Conservation (phyloP, 306 rosid species). For the Prunus mume region DNA sequence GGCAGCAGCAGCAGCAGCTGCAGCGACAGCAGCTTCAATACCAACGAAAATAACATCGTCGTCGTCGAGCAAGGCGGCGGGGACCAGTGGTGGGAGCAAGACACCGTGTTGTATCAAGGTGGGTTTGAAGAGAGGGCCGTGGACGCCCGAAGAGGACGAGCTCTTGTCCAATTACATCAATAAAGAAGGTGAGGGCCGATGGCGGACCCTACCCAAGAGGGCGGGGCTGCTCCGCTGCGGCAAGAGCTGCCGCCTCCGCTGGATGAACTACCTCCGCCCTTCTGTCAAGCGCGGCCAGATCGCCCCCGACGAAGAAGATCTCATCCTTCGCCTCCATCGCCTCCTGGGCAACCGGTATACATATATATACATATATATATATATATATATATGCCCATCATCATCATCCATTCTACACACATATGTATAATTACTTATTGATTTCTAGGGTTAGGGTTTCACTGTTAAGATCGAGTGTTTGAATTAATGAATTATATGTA, state of each 20-base stretch:
- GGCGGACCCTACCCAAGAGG: slow-evolving; percentile 76
- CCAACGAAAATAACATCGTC: not conserved
- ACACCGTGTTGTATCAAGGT: slow-evolving; percentile 63
- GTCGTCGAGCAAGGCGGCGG: not conserved
- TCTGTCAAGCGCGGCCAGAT: slow-evolving; percentile 86
- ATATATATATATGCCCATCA: not conserved
- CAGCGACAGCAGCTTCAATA: not conserved
- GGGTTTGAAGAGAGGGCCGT: slow-evolving; percentile 84
- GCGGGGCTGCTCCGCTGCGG: slow-evolving; percentile 88
- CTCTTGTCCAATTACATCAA: slow-evolving; percentile 46
- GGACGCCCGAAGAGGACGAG: slow-evolving; percentile 80
- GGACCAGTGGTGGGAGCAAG: not conserved
- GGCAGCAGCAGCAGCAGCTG: not conserved
- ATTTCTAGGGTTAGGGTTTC: slow-evolving; percentile 17
- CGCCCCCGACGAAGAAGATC: slow-evolving; percentile 90
- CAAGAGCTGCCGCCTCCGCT: slow-evolving; percentile 88
- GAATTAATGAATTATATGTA: not conserved
- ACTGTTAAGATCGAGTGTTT: not conserved
- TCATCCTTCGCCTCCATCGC: slow-evolving; percentile 92
- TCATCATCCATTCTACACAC: not conserved
- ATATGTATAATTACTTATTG: not conserved
- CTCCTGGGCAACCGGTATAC: slow-evolving; percentile 74
- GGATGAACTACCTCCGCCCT: slow-evolving; percentile 97
- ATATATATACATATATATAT: not conserved
- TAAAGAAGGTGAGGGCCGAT: slow-evolving; percentile 79